These are phyloP conservation scores for Lichtheimia ornata DNA, from an alignment of 371 early-diverging fungal species.

Conservation along the genomic window DNA sequence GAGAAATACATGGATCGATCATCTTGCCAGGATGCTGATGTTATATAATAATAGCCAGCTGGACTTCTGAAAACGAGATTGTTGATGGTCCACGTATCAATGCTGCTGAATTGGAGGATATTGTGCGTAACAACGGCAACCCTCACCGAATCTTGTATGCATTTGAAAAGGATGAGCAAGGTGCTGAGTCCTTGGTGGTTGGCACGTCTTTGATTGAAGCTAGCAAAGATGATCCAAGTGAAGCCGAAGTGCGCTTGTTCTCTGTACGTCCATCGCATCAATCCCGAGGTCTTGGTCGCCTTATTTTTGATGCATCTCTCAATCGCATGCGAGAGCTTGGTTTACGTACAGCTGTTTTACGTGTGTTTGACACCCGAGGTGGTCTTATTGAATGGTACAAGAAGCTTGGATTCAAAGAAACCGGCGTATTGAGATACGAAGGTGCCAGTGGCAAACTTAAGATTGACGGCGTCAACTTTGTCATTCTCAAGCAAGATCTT, in stretches of 20 bases:
- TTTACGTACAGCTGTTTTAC: slow-evolving; percentile 42
- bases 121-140: slow-evolving; percentile 23
- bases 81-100: slow-evolving; percentile 36
- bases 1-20: not conserved
- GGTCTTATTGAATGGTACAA: slow-evolving; percentile 57
- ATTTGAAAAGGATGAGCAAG: slow-evolving; percentile 6
- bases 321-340: slow-evolving; percentile 36
- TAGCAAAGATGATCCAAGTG: slow-evolving; percentile 6
- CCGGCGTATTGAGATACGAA: slow-evolving; percentile 45
- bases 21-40: not conserved
- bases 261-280: slow-evolving; percentile 52
- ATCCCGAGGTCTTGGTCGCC: slow-evolving; percentile 60
- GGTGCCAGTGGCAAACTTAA: slow-evolving; percentile 33
- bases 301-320: slow-evolving; percentile 47
- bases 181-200: slow-evolving; percentile 21
- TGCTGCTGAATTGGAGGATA: slow-evolving; percentile 23
- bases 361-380: slow-evolving; percentile 50
- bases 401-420: slow-evolving; percentile 54
- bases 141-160: slow-evolving; percentile 31
- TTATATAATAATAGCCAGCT: slow-evolving; percentile 27
- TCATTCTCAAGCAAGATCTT: slow-evolving; percentile 28
- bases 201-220: slow-evolving; percentile 44
- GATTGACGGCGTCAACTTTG: slow-evolving; percentile 27
- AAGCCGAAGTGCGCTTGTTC: slow-evolving; percentile 49
- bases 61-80: slow-evolving; percentile 45